phyloP scores from a whole-genome alignment of 75 land plant genomes.

The Cunninghamia lanceolata region DNA sequence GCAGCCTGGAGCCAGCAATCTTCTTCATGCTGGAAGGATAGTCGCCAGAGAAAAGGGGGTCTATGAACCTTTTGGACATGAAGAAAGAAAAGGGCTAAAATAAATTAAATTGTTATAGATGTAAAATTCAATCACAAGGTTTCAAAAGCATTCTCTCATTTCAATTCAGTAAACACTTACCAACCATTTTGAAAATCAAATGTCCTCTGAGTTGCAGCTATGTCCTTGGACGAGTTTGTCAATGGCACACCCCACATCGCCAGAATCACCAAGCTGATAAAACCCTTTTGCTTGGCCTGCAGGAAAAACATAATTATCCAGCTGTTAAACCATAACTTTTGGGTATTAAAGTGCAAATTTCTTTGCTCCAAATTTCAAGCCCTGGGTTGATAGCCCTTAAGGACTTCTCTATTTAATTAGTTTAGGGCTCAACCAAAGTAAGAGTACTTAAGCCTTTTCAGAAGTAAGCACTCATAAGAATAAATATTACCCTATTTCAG shows the following conservation, averaged over 20 bases:
- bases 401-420: too few relatives aligned
- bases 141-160: neutral
- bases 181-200: conserved; percentile 16
- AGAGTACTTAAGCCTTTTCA: too few relatives aligned
- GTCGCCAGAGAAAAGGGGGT: conserved; percentile 49
- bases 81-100: neutral
- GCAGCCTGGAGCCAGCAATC: conserved; percentile 34
- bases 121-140: too few relatives aligned
- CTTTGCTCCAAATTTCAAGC: too few relatives aligned
- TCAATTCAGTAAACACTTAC: conserved; percentile 13
- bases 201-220: conserved; percentile 19
- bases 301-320: neutral
- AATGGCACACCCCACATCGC: conserved; percentile 15
- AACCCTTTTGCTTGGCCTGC: conserved; percentile 60
- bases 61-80: conserved; percentile 32
- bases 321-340: neutral
- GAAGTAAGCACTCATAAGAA: too few relatives aligned
- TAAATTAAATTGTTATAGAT: too few relatives aligned
- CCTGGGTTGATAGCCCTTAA: too few relatives aligned
- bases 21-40: conserved; percentile 43
- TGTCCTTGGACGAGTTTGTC: conserved; percentile 15
- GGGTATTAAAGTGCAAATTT: too few relatives aligned
- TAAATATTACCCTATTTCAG: too few relatives aligned
- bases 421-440: too few relatives aligned
- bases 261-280: conserved; percentile 41